Conservation (phyloP, 148 eudicot genomes). For the Tetragonia tetragonoides region DNA sequence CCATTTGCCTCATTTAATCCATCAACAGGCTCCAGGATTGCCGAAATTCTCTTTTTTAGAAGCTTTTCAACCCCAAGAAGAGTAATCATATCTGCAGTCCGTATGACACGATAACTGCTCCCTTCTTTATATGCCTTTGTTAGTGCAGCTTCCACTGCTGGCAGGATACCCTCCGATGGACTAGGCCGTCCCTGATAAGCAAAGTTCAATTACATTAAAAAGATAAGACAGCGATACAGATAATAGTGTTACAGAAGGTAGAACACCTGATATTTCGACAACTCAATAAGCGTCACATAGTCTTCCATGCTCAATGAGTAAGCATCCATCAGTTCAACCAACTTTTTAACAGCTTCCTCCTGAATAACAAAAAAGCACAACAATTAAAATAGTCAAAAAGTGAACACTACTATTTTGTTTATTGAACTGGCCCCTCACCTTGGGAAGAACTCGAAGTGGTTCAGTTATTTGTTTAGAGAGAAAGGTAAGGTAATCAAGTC, state of each 20-base stretch:
- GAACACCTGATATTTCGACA: slow-evolving; percentile 77
- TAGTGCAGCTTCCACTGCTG: slow-evolving; percentile 86
- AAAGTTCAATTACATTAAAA: slow-evolving; percentile 6
- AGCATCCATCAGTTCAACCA: slow-evolving; percentile 84
- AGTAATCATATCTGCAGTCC: slow-evolving; percentile 70
- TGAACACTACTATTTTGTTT: no score
- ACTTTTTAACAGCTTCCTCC: slow-evolving; percentile 93
- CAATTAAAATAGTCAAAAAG: no score
- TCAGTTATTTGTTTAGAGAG: slow-evolving; percentile 67
- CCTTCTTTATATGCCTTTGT: slow-evolving; percentile 93
- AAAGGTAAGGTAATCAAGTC: slow-evolving; percentile 72
- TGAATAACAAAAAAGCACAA: slow-evolving; percentile 15
- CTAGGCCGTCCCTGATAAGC: slow-evolving; percentile 60
- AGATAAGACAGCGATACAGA: background rate
- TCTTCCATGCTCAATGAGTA: slow-evolving; percentile 87
- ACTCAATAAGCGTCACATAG: slow-evolving; percentile 66
- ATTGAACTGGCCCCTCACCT: slow-evolving; percentile 40
- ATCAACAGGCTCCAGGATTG: slow-evolving; percentile 77
- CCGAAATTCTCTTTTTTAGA: slow-evolving; percentile 83
- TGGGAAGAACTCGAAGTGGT: slow-evolving; percentile 70
- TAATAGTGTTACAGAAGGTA: background rate
- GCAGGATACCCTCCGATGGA: slow-evolving; percentile 63
- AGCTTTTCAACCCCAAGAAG: slow-evolving; percentile 90
- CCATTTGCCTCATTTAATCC: slow-evolving; percentile 44
- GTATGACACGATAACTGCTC: slow-evolving; percentile 70